Evolutionary conservation across 2,329 filamentous ascomycete species (phyloP), one percentile per base, ranked within the genome.

Genomic region (Macrophomina pseudophaseolina): DNA sequence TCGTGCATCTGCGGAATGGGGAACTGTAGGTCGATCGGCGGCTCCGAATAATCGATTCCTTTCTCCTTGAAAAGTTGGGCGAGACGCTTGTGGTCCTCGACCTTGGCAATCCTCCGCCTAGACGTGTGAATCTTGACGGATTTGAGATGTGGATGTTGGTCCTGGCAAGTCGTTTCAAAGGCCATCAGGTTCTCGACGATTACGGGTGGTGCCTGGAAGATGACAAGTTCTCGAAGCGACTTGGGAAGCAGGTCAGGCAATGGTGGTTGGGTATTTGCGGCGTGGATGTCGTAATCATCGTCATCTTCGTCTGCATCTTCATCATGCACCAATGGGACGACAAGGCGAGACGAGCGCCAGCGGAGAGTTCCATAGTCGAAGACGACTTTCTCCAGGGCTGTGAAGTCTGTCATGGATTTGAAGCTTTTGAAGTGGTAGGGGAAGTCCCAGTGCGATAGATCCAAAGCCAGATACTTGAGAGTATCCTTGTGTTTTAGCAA

Each of bases 341-440:
- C 14, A 32, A 11, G 23, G 5, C 38, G 40, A 9, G 18, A 40
- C 5, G 52, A 42, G 11, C 48, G 54, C 64, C 64, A 66, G 8
- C 53, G 64, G 3, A 66, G 44, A 8, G 64, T 51, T 6, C 64
- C 64, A 35, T 66, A 60, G 53, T 66, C 64, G 32, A 66, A 59
- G 46, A 56, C 28, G 7, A 59, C n/a, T 16, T 51, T 59, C 33
- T 66, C 64, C 14, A 66, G 53, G 8, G 16, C 33, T 2, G 33
- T 44, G 46, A 66, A 66, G 16, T 60, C 53, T 7, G 48, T 33
- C 53, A 66, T 49, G 11, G 64, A 60, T 14, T 35, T 38, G 23
- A 66, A 59, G 32, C 40, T 66, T 16, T 23, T 35, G 54, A 58
- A 60, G 18, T 52, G 38, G 23, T 46, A 33, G 23, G 18, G 23